Evolutionary conservation across 2,329 filamentous ascomycete species (phyloP), one percentile per base, ranked within the genome.

Genomic region (Diaporthe sp.): DNA sequence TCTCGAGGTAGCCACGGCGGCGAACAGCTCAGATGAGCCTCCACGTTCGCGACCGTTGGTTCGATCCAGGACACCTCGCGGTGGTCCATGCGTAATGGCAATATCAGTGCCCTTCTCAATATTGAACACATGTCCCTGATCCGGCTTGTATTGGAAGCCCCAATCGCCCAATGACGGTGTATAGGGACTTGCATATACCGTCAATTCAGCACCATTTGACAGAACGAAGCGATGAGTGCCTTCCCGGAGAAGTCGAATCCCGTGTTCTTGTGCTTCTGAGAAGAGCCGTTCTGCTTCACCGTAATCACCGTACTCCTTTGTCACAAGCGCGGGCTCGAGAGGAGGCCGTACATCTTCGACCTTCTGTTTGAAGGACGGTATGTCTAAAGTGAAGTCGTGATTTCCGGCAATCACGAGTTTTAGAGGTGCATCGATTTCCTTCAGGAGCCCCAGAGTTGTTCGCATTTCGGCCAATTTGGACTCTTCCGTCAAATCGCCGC

Each of bases 351-450:
- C 67, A 5, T 79, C 72, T 7, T 44, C 68, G 2, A 76, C 72
- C 28, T 81, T 79, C 13, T 76, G 44, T 42, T 81, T 77, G 71
- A 86, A 88, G 0, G 79, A 78, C 0, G 80, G 79, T 1, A 53
- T n/a, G 67, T 83, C 80, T 1, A 88, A 81, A 0, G 82, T 86
- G 63, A 86, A 84, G 78, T 91, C 89, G 78, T 91, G 89, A 75
- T 90, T 91, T 2, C 90, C 89, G 2, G 89, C 85, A 75, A 91
- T 90, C 58, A 87, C 85, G 4, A 91, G 82, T 77, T 90, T 91
- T 9, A 91, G 82, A 0, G 87, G 86, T 1, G 89, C 87, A 8
- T 84, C 77, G n/a, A 89, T 79, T 1, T 75, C 71, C 6, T 83
- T 79, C 6, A 91, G 81, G 51, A 87, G 80, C n/a, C 82, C 75